phyloP scores from a whole-genome alignment of 805 yeast genomes.

The Nakazawaea anatomiae region DNA sequence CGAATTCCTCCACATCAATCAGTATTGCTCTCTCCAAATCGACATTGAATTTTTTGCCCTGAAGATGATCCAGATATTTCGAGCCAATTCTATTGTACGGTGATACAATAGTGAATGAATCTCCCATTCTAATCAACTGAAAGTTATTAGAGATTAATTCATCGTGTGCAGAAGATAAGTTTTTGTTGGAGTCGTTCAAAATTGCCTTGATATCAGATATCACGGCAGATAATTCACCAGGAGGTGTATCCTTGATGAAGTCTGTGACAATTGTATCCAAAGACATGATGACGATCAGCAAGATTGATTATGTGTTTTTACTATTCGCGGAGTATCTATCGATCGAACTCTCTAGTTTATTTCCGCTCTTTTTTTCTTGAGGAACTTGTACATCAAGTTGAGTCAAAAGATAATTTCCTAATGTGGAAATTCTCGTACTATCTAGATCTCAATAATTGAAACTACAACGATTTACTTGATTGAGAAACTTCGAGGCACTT shows the following conservation, averaged over 20 bases:
- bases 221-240: conserved; percentile 40
- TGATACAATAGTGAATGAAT: conserved; percentile 34
- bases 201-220: conserved; percentile 23
- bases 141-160: conserved; percentile 22
- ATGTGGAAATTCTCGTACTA: too few species aligned
- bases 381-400: too few species aligned
- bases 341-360: too few species aligned
- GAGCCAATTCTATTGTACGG: conserved; percentile 41
- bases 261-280: conserved; percentile 22
- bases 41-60: conserved; percentile 46
- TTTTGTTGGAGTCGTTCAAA: conserved; percentile 20
- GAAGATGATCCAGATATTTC: conserved; percentile 50
- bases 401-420: too few species aligned
- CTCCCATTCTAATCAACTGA: conserved; percentile 24
- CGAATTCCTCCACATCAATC: conserved; percentile 41
- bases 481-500: too few species aligned
- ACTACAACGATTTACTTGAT: too few species aligned
- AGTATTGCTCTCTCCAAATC: conserved; percentile 46
- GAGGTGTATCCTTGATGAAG: conserved; percentile 46
- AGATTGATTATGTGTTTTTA: too few species aligned
- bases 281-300: conserved; percentile 10
- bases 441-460: too few species aligned
- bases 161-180: conserved; percentile 18
- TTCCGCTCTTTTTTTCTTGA: background rate
- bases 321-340: too few species aligned